Percentiles rank a stretch among this genome's conserved stretches.
These are phyloP conservation scores for Eimeria falciformis DNA, from an alignment of 169 alveolate genomes.

Conservation along the genomic window DNA sequence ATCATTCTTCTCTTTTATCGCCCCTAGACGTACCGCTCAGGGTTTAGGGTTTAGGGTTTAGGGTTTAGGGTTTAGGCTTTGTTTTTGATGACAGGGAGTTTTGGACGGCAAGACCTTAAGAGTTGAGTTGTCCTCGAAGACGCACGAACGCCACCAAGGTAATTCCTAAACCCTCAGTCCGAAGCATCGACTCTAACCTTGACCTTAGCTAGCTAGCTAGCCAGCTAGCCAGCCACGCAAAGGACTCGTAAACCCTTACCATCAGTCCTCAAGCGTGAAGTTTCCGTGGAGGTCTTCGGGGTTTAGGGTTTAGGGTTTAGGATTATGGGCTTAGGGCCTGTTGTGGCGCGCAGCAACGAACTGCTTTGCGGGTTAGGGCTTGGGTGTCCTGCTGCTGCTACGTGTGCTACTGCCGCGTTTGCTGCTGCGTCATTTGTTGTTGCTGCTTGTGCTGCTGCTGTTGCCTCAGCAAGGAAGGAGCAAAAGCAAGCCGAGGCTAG, in stretches of 20 bases:
- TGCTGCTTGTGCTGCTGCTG: slow-evolving; percentile 2
- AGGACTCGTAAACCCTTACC: too few relatives aligned
- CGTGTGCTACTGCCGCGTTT: slow-evolving; percentile 1
- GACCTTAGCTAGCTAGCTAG: too few relatives aligned
- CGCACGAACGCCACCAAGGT: slow-evolving; percentile 36
- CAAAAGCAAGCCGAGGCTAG: neutral
- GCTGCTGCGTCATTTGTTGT: neutral
- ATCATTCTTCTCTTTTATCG: too few relatives aligned
- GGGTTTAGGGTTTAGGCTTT: slow-evolving; percentile 32
- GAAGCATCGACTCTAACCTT: neutral
- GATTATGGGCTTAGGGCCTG: neutral
- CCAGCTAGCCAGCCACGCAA: too few relatives aligned
- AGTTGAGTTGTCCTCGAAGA: neutral
- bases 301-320: neutral
- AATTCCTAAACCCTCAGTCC: slow-evolving; percentile 42
- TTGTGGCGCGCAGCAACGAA: too few relatives aligned
- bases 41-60: slow-evolving; percentile 5
- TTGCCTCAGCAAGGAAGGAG: slow-evolving; percentile 3
- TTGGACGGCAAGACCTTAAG: neutral
- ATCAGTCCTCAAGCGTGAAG: too few relatives aligned
- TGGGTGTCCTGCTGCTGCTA: neutral
- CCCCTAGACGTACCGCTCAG: too few relatives aligned
- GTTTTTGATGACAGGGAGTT: neutral
- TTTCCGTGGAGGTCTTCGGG: neutral
- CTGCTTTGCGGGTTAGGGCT: neutral